Evolutionary conservation across 176 grass and related monocot species (phyloP), one percentile per base, ranked within the genome.

Genomic region (Oryza meridionalis): DNA sequence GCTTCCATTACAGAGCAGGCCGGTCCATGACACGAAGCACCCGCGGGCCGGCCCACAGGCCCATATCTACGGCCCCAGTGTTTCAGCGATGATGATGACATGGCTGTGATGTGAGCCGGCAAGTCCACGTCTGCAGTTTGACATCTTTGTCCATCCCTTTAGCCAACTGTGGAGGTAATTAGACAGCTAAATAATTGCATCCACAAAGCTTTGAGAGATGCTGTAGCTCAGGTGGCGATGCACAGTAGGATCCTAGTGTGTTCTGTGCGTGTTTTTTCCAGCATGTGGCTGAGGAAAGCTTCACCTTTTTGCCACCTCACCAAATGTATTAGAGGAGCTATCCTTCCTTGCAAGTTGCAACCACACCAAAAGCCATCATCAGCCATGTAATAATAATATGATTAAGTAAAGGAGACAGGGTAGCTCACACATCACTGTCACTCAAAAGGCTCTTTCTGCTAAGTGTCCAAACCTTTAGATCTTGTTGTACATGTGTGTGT

Each of bases 381-480:
- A 21, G 19, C 6, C 19, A 58, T 58, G 19, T 58, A n/a, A 58
- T n/a, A n/a, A 58, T 9, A n/a, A 58, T 7, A 32, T 11, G 26
- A 24, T 62, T 62, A 24, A 62, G 58, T 1, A 11, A 76, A 59
- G 45, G 12, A 19, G 26, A 76, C 73, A 33, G 12, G 64, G 46
- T 71, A 58, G 79, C 14, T 81, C 79, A 24, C 49, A 50, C 67
- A 13, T 81, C 79, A 33, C 59, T n/a, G 1, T 65, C 67, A 21
- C 47, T 70, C 79, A 81, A 81, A 81, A 70, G 67, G 21, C 17
- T 38, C 44, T 37, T 38, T 61, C 47, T 37, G 74, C 51, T 14
- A 17, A 3, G 17, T 55, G 63, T 32, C 74, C 50, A 77, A 38
- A 80, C 45, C 16, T 49, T 17, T 26, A 8, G 63, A 67, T 79